Evolutionary conservation across 371 early-diverging fungal genomes (phyloP).

Genomic region (Mucor indicus): DNA sequence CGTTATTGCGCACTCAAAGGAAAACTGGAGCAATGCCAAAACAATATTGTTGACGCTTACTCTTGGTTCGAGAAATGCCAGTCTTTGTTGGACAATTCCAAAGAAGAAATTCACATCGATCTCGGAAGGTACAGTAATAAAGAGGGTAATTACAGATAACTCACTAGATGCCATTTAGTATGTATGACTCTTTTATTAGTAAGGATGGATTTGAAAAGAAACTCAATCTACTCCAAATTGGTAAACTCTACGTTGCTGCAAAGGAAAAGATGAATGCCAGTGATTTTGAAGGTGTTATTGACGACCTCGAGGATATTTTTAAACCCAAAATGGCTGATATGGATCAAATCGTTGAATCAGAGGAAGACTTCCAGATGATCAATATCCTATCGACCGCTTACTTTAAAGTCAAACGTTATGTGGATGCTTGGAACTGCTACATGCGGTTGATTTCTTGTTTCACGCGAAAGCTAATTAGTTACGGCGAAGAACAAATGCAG

Average conservation of each 20-base stretch:
- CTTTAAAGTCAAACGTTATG: conserved; percentile 7
- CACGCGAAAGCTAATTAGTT: conserved; percentile 20
- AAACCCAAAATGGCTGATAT: conserved; percentile 8
- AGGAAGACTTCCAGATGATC: conserved; percentile 15
- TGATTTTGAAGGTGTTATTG: conserved; percentile 45
- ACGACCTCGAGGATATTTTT: conserved; percentile 28
- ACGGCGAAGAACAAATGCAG: conserved; percentile 19
- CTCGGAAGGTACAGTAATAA: conserved; percentile 33
- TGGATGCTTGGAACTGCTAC: conserved; percentile 38
- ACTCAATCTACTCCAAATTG: conserved; percentile 21
- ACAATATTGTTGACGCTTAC: conserved; percentile 43
- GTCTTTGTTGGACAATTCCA: conserved; percentile 3
- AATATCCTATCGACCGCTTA: conserved; percentile 27
- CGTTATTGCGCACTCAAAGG: conserved; percentile 42
- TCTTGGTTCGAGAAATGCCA: conserved; percentile 38
- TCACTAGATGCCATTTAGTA: conserved; percentile 1
- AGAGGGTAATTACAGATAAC: background rate
- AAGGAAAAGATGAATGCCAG: conserved; percentile 34
- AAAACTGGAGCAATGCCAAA: conserved; percentile 43
- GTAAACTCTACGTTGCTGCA: conserved; percentile 35
- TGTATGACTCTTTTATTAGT: conserved; percentile 38
- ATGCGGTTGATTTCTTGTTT: conserved; percentile 16
- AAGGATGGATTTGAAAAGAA: conserved; percentile 24
- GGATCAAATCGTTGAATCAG: conserved; percentile 14
- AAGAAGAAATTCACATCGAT: conserved; percentile 2